Evolutionary conservation across 169 alveolate species (phyloP).

Genomic region (Fabrea salina): DNA sequence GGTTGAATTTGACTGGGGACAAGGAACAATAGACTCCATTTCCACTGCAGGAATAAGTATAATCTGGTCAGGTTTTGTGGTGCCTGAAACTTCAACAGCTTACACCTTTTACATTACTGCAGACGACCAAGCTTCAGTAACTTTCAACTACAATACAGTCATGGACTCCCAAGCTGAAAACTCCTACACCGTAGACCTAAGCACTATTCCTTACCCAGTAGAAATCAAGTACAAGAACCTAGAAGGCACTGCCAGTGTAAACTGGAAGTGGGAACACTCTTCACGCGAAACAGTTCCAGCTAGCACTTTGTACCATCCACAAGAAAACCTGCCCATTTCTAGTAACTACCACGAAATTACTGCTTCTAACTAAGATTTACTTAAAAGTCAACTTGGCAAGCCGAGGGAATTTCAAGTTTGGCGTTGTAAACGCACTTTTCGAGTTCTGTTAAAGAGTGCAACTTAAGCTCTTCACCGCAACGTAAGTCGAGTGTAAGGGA

Average conservation of each 20-base stretch:
- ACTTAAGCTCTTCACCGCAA: not conserved
- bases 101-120: conserved; percentile 11
- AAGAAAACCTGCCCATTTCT: not conserved
- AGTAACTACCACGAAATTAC: no score
- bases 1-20: not conserved
- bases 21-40: not conserved
- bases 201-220: not conserved
- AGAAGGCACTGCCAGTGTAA: not conserved
- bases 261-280: not conserved
- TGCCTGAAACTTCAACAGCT: not conserved
- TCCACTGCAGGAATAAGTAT: not conserved
- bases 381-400: conserved; percentile 5
- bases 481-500: not conserved
- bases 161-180: not conserved
- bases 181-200: not conserved
- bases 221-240: not conserved
- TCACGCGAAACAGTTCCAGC: not conserved
- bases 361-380: no score
- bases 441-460: not conserved
- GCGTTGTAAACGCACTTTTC: conserved; percentile 4
- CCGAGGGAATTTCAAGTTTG: not conserved
- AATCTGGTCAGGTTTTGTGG: not conserved
- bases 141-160: not conserved
- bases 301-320: not conserved
- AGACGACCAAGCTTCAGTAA: not conserved